A percentile compares a stretch with the other conserved stretches of the same genome.
phyloP scores from a whole-genome alignment of 257 asterid genomes.

The Solanum chiquidenum region DNA sequence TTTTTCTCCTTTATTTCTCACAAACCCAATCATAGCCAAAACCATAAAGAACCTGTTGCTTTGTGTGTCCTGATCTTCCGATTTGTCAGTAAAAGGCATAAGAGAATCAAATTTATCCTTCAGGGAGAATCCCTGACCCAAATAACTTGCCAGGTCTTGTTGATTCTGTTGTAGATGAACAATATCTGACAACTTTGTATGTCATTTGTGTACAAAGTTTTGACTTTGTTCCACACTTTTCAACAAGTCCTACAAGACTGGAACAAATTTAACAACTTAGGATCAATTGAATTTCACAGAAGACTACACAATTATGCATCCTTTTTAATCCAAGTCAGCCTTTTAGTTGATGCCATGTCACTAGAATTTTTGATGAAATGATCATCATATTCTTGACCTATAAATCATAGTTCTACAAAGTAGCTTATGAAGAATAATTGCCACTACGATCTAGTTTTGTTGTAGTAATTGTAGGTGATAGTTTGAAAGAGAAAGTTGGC shows the following conservation, averaged over 20 bases:
- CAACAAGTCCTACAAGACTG: not conserved
- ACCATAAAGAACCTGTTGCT: not conserved
- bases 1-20: too few species aligned
- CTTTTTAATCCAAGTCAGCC: too few species aligned
- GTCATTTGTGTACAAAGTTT: not conserved
- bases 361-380: too few species aligned
- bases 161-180: not conserved
- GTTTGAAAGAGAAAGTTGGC: too few species aligned
- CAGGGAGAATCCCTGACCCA: not conserved
- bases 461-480: too few species aligned
- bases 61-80: not conserved
- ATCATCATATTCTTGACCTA: too few species aligned
- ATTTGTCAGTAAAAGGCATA: not conserved
- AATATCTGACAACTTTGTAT: not conserved
- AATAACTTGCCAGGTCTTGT: not conserved
- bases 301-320: too few species aligned
- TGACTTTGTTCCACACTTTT: not conserved
- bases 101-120: not conserved
- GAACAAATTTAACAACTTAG: not conserved
- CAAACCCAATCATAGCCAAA: not conserved
- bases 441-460: too few species aligned
- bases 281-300: too few species aligned
- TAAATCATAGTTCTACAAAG: too few species aligned
- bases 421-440: too few species aligned
- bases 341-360: too few species aligned